A percentile compares a stretch with the other conserved stretches of the same genome.
These are phyloP conservation scores for Papilionanthe hybrid DNA, from an alignment of 116 monocot genomes.

Conservation along the genomic window DNA sequence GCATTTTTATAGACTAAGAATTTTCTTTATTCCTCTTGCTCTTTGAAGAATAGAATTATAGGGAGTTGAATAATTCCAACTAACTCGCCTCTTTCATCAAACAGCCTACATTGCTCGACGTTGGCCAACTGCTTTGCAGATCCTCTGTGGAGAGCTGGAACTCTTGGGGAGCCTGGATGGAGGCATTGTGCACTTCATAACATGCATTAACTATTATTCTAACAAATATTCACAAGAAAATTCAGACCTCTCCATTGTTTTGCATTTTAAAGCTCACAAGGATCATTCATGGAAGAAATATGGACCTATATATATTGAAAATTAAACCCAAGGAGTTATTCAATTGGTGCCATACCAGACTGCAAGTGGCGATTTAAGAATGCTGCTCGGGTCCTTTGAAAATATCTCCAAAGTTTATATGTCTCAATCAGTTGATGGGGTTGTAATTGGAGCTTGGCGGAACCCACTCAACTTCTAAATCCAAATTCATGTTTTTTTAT, in stretches of 20 bases:
- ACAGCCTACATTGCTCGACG: slow-evolving; percentile 74
- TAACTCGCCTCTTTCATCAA: background rate
- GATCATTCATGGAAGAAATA: too few species aligned
- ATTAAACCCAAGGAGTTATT: slow-evolving; percentile 60
- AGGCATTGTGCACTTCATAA: slow-evolving; percentile 37
- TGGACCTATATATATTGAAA: slow-evolving; percentile 73
- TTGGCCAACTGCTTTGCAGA: slow-evolving; percentile 72
- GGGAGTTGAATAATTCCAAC: background rate
- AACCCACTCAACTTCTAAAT: slow-evolving; percentile 65
- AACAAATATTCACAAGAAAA: too few species aligned
- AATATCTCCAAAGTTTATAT: slow-evolving; percentile 66
- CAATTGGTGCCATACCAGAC: slow-evolving; percentile 86
- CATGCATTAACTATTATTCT: too few species aligned
- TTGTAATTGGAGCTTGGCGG: slow-evolving; percentile 55
- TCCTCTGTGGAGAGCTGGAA: slow-evolving; percentile 99
- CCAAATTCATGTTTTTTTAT: slow-evolving; percentile 74
- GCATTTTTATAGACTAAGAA: too few species aligned
- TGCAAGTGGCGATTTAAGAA: slow-evolving; percentile 41
- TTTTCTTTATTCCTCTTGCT: too few species aligned
- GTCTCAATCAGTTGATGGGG: slow-evolving; percentile 81
- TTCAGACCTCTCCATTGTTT: background rate
- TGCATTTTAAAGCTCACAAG: slow-evolving; percentile 55
- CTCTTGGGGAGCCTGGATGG: slow-evolving; percentile 97
- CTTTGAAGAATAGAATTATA: too few species aligned
- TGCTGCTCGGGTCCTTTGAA: slow-evolving; percentile 64